Evolutionary conservation across 805 yeast genomes (phyloP).

Genomic region (Wickerhamomyces xylosicus): DNA sequence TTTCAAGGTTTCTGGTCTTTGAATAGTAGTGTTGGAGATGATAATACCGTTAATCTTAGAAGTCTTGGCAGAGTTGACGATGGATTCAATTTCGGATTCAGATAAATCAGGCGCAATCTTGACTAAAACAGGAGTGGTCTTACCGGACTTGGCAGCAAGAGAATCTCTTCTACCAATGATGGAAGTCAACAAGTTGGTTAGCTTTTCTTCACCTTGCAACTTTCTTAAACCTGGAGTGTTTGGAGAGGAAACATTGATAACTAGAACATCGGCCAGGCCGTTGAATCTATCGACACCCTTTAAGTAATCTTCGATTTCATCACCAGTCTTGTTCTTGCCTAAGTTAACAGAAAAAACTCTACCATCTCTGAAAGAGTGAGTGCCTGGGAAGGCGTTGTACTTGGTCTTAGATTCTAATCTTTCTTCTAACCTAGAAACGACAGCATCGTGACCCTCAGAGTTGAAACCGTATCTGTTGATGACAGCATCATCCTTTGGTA

Average conservation of each 20-base stretch:
- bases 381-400: conserved; percentile 14
- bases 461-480: conserved; percentile 94
- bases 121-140: conserved; percentile 72
- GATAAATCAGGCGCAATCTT: conserved; percentile 91
- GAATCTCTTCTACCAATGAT: conserved; percentile 66
- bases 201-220: conserved; percentile 67
- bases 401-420: conserved; percentile 39
- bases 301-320: conserved; percentile 79
- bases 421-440: conserved; percentile 52
- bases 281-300: conserved; percentile 79
- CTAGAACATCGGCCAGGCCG: conserved; percentile 77
- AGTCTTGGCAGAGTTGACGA: conserved; percentile 68
- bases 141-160: conserved; percentile 27
- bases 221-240: conserved; percentile 92
- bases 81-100: conserved; percentile 69
- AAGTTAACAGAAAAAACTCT: conserved; percentile 73
- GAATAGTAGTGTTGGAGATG: conserved; percentile 84
- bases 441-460: conserved; percentile 76
- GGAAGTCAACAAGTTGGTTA: conserved; percentile 53
- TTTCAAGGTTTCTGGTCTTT: conserved; percentile 57
- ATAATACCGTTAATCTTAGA: conserved; percentile 86
- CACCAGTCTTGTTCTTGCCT: conserved; percentile 90
- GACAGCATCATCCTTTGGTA: conserved; percentile 79
- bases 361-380: conserved; percentile 44
- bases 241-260: conserved; percentile 89